Evolutionary conservation across 2,329 filamentous ascomycete genomes (phyloP).

Genomic region (Corinectria fuckeliana): DNA sequence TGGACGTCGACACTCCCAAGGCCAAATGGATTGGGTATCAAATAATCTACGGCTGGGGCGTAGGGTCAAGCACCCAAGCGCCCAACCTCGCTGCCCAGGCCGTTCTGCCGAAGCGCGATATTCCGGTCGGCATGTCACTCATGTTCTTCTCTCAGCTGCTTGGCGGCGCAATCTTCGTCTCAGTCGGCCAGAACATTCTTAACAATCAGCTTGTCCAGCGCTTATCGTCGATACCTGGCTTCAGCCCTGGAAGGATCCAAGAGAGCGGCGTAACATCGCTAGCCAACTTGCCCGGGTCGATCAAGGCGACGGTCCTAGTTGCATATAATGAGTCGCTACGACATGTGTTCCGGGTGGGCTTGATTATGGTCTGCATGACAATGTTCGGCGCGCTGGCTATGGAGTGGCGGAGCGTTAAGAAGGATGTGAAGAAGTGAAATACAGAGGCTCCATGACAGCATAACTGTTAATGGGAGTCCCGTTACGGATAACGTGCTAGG

Average conservation of each 20-base stretch:
- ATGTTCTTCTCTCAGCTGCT: conserved; percentile 55
- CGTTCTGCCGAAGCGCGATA: conserved; percentile 49
- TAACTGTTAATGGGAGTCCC: too few species aligned
- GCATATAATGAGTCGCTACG: conserved; percentile 65
- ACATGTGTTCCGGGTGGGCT: conserved; percentile 60
- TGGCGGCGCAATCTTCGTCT: conserved; percentile 57
- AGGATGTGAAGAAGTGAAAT: not conserved
- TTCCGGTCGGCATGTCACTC: conserved; percentile 53
- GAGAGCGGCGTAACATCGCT: conserved; percentile 20
- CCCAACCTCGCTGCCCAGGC: conserved; percentile 48
- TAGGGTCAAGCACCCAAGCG: conserved; percentile 52
- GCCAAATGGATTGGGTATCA: conserved; percentile 40
- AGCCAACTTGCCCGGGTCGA: conserved; percentile 5
- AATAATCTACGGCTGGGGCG: conserved; percentile 50
- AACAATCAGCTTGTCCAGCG: conserved; percentile 48
- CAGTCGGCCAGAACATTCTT: conserved; percentile 59
- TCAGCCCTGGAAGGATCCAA: conserved; percentile 7
- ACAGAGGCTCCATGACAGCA: too few species aligned
- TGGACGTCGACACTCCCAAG: conserved; percentile 26
- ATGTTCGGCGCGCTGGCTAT: conserved; percentile 59
- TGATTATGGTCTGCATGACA: conserved; percentile 55
- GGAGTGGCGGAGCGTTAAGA: conserved; percentile 56
- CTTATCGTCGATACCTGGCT: conserved; percentile 5
- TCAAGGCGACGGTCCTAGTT: conserved; percentile 16
- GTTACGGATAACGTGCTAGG: too few species aligned